Conservation (phyloP, 1,139 yeast species). For the Pichia sp. region DNA sequence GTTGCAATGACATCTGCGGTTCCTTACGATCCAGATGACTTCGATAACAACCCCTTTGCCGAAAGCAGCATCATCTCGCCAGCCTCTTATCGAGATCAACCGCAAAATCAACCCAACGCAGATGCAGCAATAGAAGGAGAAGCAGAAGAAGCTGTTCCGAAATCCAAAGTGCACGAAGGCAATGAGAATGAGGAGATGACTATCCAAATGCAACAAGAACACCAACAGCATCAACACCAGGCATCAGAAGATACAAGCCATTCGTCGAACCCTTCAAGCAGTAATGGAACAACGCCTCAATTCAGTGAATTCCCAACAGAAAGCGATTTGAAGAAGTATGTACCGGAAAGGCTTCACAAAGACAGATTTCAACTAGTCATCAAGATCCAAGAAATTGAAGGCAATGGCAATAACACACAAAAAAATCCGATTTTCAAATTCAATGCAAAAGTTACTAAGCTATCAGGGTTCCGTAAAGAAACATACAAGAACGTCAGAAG, state of each 20-base stretch:
- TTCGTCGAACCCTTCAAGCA: slow-evolving; percentile 1
- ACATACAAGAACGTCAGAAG: slow-evolving; percentile 73
- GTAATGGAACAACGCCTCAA: slow-evolving; percentile 11
- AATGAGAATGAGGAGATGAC: background rate
- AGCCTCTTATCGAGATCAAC: slow-evolving; percentile 10
- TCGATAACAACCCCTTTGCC: slow-evolving; percentile 62
- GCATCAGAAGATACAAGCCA: background rate
- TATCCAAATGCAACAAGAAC: background rate
- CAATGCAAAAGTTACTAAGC: slow-evolving; percentile 39
- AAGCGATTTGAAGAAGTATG: slow-evolving; percentile 40
- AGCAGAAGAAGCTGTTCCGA: background rate
- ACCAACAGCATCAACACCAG: background rate
- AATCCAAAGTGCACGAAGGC: background rate
- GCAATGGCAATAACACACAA: slow-evolving; percentile 36
- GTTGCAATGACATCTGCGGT: slow-evolving; percentile 49
- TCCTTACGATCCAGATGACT: slow-evolving; percentile 63
- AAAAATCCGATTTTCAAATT: slow-evolving; percentile 48
- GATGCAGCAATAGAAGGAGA: background rate
- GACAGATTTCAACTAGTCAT: slow-evolving; percentile 31
- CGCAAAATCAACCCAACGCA: background rate
- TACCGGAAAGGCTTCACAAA: slow-evolving; percentile 48
- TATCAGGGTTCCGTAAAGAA: slow-evolving; percentile 73
- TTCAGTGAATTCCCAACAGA: slow-evolving; percentile 33
- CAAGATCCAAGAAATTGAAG: slow-evolving; percentile 45
- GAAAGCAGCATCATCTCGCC: slow-evolving; percentile 29